Conservation (phyloP, 1,284 basidiomycete species). For the Pseudozyma sp. region DNA sequence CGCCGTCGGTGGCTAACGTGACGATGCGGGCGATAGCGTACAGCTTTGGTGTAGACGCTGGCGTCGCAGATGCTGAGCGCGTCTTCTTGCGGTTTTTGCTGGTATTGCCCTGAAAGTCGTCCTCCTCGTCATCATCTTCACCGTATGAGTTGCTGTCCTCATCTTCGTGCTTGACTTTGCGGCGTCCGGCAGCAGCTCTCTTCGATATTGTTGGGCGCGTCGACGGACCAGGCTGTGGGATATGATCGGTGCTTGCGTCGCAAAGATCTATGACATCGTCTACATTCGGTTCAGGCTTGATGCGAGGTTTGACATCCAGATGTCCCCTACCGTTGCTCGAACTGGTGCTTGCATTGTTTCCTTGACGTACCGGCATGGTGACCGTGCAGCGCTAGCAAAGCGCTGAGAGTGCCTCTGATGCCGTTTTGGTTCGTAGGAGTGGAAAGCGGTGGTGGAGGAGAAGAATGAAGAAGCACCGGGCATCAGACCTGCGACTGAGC, state of each 20-base stretch:
- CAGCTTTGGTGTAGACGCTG: conserved; percentile 18
- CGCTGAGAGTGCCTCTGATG: no score
- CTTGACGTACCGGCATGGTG: conserved; percentile 23
- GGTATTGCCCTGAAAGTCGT: conserved; percentile 15
- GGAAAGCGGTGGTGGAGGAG: not conserved
- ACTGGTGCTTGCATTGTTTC: not conserved
- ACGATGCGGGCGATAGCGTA: conserved; percentile 40
- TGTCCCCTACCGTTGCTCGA: not conserved
- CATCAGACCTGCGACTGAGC: no score
- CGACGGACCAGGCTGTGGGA: conserved; percentile 3
- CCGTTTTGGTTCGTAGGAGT: no score
- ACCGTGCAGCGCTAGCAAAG: not conserved
- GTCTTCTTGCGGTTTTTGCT: not conserved
- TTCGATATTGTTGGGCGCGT: not conserved
- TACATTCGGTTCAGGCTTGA: conserved; percentile 16
- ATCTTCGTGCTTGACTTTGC: not conserved
- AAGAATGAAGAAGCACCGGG: not conserved
- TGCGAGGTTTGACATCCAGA: conserved; percentile 5
- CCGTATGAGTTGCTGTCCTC: not conserved
- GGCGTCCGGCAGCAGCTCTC: not conserved
- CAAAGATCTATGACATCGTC: conserved; percentile 34
- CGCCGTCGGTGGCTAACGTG: conserved; percentile 41
- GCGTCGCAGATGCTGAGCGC: not conserved
- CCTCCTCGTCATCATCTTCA: conserved; percentile 7
- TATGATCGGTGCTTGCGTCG: conserved; percentile 17